A percentile compares a stretch with the other conserved stretches of the same genome.
Conservation (phyloP, 805 yeast genomes). For the Starmerella asiatica region DNA sequence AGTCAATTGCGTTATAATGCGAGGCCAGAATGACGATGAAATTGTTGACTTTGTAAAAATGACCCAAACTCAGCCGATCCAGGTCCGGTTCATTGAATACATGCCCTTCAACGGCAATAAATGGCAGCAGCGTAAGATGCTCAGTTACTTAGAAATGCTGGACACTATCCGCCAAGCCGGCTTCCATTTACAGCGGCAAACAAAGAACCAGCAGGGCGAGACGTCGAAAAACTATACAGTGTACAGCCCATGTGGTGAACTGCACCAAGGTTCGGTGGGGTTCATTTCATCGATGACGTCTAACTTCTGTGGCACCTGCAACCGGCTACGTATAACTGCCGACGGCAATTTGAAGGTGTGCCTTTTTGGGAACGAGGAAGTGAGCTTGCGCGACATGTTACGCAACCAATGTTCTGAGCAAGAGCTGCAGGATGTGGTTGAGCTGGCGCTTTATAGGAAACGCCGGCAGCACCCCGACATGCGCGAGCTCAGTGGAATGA, state of each 20-base stretch:
- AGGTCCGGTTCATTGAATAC: constrained; percentile 42
- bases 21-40: constrained; percentile 40
- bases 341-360: constrained; percentile 47
- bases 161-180: constrained; percentile 23
- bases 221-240: constrained; percentile 37
- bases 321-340: constrained; percentile 38
- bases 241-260: constrained; percentile 23
- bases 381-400: constrained; percentile 35
- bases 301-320: constrained; percentile 40
- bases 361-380: constrained; percentile 40
- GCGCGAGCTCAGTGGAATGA: constrained; percentile 33
- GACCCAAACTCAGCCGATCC: constrained; percentile 31
- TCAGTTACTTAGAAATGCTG: constrained; percentile 35
- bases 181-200: constrained; percentile 10
- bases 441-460: constrained; percentile 35
- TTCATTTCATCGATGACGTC: constrained; percentile 46
- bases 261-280: constrained; percentile 34
- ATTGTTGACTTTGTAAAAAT: constrained; percentile 35
- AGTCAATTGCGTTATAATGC: constrained; percentile 39
- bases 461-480: constrained; percentile 41
- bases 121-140: constrained; percentile 37
- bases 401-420: constrained; percentile 29
- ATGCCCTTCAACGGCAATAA: constrained; percentile 48
- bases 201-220: constrained; percentile 30
- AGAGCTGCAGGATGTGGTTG: constrained; percentile 32